A percentile compares a stretch with the other conserved stretches of the same genome.
These are phyloP conservation scores for Colletotrichum truncatum DNA, from an alignment of 2,329 filamentous ascomycete genomes.

Conservation along the genomic window DNA sequence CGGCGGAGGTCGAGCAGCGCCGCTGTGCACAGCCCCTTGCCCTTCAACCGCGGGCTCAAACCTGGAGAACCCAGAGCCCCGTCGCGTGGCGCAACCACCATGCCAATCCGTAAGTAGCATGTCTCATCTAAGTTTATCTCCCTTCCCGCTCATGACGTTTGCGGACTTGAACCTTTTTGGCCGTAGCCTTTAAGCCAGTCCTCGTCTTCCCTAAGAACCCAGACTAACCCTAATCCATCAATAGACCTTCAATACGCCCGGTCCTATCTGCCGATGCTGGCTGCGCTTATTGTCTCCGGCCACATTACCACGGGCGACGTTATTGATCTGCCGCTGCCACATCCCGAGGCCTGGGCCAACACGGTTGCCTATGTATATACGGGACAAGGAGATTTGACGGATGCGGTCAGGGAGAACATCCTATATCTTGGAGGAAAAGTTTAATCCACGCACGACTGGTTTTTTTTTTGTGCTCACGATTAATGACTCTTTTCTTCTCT, in stretches of 20 bases:
- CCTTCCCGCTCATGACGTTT: constrained; percentile 22
- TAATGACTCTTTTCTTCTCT: constrained; percentile 10
- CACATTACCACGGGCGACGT: constrained; percentile 60
- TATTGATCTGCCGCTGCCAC: constrained; percentile 66
- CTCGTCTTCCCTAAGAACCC: background rate
- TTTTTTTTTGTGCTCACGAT: constrained; percentile 8
- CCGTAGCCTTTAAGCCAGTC: background rate
- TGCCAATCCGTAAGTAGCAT: constrained; percentile 56
- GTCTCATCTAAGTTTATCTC: constrained; percentile 15
- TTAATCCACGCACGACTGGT: constrained; percentile 36
- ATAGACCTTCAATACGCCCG: constrained; percentile 59
- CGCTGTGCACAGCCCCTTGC: constrained; percentile 30
- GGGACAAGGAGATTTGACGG: constrained; percentile 54
- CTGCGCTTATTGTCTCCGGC: constrained; percentile 62
- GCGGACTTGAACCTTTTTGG: constrained; percentile 9
- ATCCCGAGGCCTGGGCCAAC: constrained; percentile 63
- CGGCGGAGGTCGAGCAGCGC: constrained; percentile 37
- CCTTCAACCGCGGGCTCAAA: constrained; percentile 29
- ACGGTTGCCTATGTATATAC: constrained; percentile 67
- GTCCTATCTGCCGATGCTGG: constrained; percentile 61
- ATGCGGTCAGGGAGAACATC: constrained; percentile 61
- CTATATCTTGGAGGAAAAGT: constrained; percentile 62
- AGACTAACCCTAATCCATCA: constrained; percentile 12
- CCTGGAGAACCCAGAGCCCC: constrained; percentile 22
- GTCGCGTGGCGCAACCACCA: constrained; percentile 42